These are phyloP conservation scores for Sphaerostilbella broomeana DNA, from an alignment of 2,329 filamentous ascomycete genomes.

Conservation along the genomic window DNA sequence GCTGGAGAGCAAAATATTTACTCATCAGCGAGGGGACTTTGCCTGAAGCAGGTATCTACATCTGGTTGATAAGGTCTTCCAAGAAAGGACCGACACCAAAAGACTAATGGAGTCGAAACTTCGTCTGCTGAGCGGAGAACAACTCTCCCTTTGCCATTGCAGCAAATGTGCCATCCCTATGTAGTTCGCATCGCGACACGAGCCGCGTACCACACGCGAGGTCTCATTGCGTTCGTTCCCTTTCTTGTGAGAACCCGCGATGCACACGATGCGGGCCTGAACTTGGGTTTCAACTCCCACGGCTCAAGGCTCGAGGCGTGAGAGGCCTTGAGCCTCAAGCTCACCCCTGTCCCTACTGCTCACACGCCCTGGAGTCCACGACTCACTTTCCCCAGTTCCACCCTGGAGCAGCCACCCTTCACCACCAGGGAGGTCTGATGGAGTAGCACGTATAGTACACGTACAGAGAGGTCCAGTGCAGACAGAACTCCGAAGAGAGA, in stretches of 20 bases:
- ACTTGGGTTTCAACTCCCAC: too few species aligned
- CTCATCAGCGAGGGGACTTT: too few species aligned
- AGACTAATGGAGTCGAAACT: too few species aligned
- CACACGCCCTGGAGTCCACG: background rate
- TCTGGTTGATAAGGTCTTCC: too few species aligned
- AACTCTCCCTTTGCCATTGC: background rate
- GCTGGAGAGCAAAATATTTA: too few species aligned
- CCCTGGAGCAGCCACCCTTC: background rate
- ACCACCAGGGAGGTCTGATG: background rate
- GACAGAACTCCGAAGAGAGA: too few species aligned
- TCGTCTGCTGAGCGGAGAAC: background rate
- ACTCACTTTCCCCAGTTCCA: constrained; percentile 9
- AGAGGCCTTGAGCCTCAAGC: too few species aligned
- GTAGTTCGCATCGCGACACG: too few species aligned
- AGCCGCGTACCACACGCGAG: constrained; percentile 10
- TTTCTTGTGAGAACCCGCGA: background rate
- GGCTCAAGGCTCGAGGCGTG: too few species aligned
- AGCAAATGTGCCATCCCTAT: background rate
- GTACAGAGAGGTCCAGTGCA: background rate
- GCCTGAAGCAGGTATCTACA: too few species aligned
- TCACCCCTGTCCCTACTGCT: background rate
- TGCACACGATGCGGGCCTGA: background rate
- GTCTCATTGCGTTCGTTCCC: constrained; percentile 9
- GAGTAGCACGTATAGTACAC: too few species aligned
- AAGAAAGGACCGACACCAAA: too few species aligned